Conservation (phyloP, 306 rosid species). For the Betula pendula region DNA sequence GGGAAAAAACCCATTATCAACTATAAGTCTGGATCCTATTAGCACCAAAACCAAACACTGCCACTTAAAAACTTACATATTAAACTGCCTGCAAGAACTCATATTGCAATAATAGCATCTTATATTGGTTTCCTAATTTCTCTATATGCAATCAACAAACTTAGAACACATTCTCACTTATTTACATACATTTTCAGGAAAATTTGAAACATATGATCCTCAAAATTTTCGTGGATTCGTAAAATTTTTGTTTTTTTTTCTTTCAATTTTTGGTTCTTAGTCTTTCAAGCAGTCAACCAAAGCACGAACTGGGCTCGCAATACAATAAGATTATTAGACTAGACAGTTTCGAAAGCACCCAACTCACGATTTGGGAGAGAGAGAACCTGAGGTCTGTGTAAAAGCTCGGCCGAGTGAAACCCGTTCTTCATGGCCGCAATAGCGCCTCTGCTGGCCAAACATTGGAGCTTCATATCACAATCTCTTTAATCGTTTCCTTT, state of each 20-base stretch:
- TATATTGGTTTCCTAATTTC: neutral
- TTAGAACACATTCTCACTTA: neutral
- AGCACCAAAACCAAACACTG: neutral
- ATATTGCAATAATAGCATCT: neutral
- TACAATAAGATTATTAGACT: neutral
- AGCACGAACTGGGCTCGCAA: neutral
- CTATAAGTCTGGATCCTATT: neutral
- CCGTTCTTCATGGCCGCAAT: constrained; percentile 33
- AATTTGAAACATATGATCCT: neutral
- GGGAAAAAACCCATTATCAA: neutral
- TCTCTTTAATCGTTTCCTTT: no score
- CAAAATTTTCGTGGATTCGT: neutral
- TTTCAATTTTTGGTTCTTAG: neutral
- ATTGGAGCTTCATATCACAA: constrained; percentile 32
- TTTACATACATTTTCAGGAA: neutral
- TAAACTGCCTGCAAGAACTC: no score
- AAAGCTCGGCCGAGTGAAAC: constrained; percentile 29
- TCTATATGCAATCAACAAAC: neutral
- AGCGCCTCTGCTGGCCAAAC: constrained; percentile 25
- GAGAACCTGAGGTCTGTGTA: constrained; percentile 36
- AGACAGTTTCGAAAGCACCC: neutral
- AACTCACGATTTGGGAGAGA: neutral
- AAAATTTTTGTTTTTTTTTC: neutral
- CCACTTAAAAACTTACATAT: no score
- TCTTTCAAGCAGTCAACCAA: neutral